Evolutionary conservation across 306 rosid species (phyloP).

Genomic region (Trifolium pratense): DNA sequence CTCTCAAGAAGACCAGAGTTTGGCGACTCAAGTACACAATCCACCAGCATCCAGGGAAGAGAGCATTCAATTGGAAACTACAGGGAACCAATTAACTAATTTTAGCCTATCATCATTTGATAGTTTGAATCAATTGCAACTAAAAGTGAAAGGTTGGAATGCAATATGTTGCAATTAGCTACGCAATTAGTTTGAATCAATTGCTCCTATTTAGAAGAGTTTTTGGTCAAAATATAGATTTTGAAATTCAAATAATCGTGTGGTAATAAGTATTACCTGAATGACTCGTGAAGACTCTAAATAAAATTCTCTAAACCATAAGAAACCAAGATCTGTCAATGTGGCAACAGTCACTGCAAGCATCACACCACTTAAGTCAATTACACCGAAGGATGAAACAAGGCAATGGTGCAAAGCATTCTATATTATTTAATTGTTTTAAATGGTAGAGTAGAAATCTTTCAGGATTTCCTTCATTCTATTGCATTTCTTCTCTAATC

Average conservation of each 20-base stretch:
- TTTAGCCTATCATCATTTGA: constrained; percentile 35
- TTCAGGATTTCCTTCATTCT: constrained; percentile 25
- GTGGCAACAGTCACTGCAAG: constrained; percentile 84
- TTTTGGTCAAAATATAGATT: constrained; percentile 19
- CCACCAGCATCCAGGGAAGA: constrained; percentile 99
- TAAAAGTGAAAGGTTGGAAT: constrained; percentile 33
- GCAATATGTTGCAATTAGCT: constrained; percentile 41
- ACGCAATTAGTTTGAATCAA: constrained; percentile 5
- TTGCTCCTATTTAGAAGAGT: constrained; percentile 19
- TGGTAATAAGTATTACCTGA: constrained; percentile 62
- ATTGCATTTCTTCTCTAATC: constrained; percentile 5
- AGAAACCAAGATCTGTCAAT: constrained; percentile 95
- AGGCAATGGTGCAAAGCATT: constrained; percentile 37
- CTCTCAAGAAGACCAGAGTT: constrained; percentile 91
- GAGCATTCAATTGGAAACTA: constrained; percentile 98
- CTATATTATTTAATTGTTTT: constrained; percentile 36
- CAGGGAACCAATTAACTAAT: constrained; percentile 40
- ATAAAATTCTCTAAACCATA: constrained; percentile 97
- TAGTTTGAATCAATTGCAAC: constrained; percentile 32
- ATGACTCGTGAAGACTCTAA: constrained; percentile 98
- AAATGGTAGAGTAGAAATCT: constrained; percentile 28
- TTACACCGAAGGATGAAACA: constrained; percentile 38
- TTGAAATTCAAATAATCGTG: constrained; percentile 36
- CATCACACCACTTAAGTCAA: constrained; percentile 41
- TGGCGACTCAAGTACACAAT: constrained; percentile 86